phyloP scores from a whole-genome alignment of 441 rosid genomes.

The Gossypium schwendimanii region DNA sequence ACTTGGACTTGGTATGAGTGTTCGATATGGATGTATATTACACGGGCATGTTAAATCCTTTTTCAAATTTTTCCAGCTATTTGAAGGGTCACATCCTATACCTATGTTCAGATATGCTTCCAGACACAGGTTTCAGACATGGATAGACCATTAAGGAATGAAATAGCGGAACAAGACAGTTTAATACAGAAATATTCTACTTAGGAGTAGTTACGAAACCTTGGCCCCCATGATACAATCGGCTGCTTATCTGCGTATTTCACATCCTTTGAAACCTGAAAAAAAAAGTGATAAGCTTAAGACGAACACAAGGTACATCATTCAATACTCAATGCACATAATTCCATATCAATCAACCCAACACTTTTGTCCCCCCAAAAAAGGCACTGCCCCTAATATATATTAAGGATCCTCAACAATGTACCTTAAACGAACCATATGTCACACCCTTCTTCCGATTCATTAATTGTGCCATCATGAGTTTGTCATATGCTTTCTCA shows the following conservation, averaged over 20 bases:
- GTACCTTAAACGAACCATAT: conserved; percentile 79
- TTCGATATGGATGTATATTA: background rate
- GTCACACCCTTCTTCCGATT: conserved; percentile 78
- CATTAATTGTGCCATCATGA: conserved; percentile 76
- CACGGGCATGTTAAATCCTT: background rate
- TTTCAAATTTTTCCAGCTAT: background rate
- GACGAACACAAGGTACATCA: background rate
- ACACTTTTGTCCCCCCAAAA: background rate
- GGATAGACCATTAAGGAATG: background rate
- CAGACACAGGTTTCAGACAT: background rate
- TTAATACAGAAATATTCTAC: conserved; percentile 9
- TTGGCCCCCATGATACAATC: conserved; percentile 92
- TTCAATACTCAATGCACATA: background rate
- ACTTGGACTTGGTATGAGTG: background rate
- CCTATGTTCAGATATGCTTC: background rate
- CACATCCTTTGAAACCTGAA: conserved; percentile 87
- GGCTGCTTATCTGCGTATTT: conserved; percentile 96
- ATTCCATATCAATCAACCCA: background rate
- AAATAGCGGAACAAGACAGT: conserved; percentile 4
- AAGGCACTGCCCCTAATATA: background rate
- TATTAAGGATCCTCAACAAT: background rate
- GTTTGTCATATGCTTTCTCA: conserved; percentile 91
- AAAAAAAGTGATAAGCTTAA: conserved; percentile 1
- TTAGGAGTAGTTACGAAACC: conserved; percentile 33
- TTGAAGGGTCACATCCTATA: background rate